These are phyloP conservation scores for Aspergillus mulundensis DNA, from an alignment of 495 filamentous ascomycete genomes.

Conservation along the genomic window DNA sequence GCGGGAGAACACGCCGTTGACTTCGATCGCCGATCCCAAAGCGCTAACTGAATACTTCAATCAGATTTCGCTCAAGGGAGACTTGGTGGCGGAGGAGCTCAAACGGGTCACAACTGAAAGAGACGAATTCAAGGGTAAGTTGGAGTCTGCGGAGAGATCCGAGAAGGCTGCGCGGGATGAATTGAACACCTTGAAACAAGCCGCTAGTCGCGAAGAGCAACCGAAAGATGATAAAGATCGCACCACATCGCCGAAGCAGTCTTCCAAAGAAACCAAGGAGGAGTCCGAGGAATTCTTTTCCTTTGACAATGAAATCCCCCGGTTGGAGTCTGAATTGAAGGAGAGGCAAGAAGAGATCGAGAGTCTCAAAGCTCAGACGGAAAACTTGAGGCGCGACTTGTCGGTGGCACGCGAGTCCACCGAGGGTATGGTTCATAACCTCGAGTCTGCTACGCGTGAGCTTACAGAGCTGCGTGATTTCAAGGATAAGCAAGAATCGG, in stretches of 20 bases:
- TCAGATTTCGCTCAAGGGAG: conserved; percentile 76
- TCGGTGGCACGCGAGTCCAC: conserved; percentile 60
- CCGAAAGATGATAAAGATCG: conserved; percentile 16
- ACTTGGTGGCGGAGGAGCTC: conserved; percentile 91
- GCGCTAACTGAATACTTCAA: conserved; percentile 92
- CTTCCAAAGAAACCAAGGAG: conserved; percentile 27
- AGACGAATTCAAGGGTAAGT: conserved; percentile 72
- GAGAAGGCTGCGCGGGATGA: conserved; percentile 54
- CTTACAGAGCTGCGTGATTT: conserved; percentile 54
- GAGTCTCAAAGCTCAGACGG: conserved; percentile 59
- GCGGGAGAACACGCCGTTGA: conserved; percentile 85
- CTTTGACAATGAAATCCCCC: conserved; percentile 71
- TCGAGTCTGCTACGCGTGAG: conserved; percentile 58
- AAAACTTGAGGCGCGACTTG: conserved; percentile 49
- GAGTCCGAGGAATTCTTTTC: conserved; percentile 81
- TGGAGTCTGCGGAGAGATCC: conserved; percentile 64
- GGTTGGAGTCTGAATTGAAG: conserved; percentile 58
- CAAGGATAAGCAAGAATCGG: conserved; percentile 50
- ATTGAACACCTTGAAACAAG: conserved; percentile 45
- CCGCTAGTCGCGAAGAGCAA: conserved; percentile 22
- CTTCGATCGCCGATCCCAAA: conserved; percentile 79
- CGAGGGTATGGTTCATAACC: conserved; percentile 56
- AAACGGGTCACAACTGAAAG: conserved; percentile 79
- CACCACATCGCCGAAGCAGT: conserved; percentile 3
- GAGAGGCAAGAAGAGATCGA: conserved; percentile 62